A percentile compares a stretch with the other conserved stretches of the same genome.
These are phyloP conservation scores for Pseudogymnoascus sp. DNA, from an alignment of 2,329 filamentous ascomycete genomes.

Conservation along the genomic window DNA sequence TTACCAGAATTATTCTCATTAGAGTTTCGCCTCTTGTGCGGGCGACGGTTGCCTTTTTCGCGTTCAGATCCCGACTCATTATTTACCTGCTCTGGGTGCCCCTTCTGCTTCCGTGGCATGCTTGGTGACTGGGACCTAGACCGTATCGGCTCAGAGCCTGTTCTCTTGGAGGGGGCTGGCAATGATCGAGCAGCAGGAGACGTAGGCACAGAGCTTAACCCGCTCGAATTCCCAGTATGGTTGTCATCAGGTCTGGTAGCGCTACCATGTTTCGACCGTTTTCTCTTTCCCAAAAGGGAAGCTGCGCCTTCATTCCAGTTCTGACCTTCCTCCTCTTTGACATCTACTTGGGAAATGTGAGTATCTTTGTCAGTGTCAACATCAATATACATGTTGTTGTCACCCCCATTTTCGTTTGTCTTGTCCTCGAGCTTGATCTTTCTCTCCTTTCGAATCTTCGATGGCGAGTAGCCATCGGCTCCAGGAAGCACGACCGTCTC, in stretches of 20 bases:
- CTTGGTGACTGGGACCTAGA: conserved; percentile 26
- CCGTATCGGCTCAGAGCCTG: conserved; percentile 48
- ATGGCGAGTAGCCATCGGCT: conserved; percentile 55
- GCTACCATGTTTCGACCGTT: conserved; percentile 31
- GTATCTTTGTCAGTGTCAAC: conserved; percentile 9
- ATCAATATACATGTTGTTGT: conserved; percentile 15
- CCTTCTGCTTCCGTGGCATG: conserved; percentile 32
- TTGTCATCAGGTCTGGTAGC: conserved; percentile 17
- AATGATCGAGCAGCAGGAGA: conserved; percentile 35
- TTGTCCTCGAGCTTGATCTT: conserved; percentile 54
- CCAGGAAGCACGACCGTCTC: conserved; percentile 62
- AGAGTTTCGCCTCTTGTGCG: conserved; percentile 20
- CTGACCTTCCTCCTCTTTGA: conserved; percentile 20
- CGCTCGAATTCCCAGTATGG: conserved; percentile 36
- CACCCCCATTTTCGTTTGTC: conserved; percentile 43
- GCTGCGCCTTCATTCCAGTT: conserved; percentile 28
- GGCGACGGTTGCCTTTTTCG: conserved; percentile 15
- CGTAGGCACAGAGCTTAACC: conserved; percentile 49
- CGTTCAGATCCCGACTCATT: conserved; percentile 26
- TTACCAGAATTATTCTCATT: conserved; percentile 17
- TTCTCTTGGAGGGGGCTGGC: conserved; percentile 24
- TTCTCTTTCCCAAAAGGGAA: conserved; percentile 39
- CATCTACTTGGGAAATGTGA: background rate
- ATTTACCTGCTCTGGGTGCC: conserved; percentile 33
- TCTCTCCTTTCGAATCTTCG: conserved; percentile 49